Evolutionary conservation across 1,139 yeast genomes (phyloP).

Genomic region (Candida sojae): DNA sequence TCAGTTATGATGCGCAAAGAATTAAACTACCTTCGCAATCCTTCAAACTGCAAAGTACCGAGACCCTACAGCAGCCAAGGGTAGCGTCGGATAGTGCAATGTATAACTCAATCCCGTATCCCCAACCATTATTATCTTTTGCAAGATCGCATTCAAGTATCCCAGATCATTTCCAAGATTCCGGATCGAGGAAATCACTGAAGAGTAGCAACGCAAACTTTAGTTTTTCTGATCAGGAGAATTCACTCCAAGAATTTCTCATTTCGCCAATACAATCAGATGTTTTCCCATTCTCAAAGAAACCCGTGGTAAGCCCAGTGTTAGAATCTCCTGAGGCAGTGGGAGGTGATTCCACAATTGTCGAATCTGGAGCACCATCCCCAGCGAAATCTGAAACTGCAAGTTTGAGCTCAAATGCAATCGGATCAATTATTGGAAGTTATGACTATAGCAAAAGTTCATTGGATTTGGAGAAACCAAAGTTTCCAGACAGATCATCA

Average conservation of each 20-base stretch:
- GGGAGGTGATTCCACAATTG: conserved; percentile 10
- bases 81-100: conserved; percentile 21
- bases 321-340: conserved; percentile 12
- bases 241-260: conserved; percentile 26
- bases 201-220: conserved; percentile 6
- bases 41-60: conserved; percentile 5
- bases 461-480: conserved; percentile 8
- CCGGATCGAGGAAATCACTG: conserved; percentile 1
- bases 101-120: conserved; percentile 7
- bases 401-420: conserved; percentile 15
- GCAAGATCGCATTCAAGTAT: conserved; percentile 3
- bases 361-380: conserved; percentile 9
- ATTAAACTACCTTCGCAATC: conserved; percentile 18
- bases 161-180: not conserved
- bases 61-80: conserved; percentile 11
- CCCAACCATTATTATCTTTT: conserved; percentile 4
- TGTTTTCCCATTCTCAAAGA: conserved; percentile 9
- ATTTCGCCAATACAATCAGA: conserved; percentile 20
- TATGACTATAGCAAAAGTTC: conserved; percentile 32
- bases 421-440: conserved; percentile 34
- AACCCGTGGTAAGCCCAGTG: conserved; percentile 14
- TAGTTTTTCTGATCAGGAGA: conserved; percentile 20
- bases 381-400: conserved; percentile 13
- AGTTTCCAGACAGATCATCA: not conserved
- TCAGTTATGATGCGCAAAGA: conserved; percentile 32